Evolutionary conservation across 331 rosid genomes (phyloP).

Genomic region (Cucumis variabilis): DNA sequence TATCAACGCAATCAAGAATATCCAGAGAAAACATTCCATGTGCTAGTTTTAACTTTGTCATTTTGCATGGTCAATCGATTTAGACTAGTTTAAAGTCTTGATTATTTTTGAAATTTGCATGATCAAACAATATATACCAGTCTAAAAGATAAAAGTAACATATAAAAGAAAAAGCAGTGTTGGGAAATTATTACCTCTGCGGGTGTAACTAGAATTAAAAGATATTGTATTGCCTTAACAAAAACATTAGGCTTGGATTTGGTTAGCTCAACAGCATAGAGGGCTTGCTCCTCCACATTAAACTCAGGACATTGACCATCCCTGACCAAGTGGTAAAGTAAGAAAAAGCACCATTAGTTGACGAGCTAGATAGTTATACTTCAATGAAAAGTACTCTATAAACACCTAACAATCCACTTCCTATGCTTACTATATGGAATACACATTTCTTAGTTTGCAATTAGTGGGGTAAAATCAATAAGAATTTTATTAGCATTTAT

Average conservation of each 20-base stretch:
- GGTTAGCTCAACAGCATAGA: conserved; percentile 95
- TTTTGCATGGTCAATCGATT: too few relatives aligned
- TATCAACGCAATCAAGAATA: not conserved
- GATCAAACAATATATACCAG: conserved; percentile 9
- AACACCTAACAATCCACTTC: not conserved
- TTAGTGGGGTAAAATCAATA: not conserved
- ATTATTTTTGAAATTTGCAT: not conserved
- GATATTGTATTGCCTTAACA: conserved; percentile 93
- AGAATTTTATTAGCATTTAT: not conserved
- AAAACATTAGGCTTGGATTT: conserved; percentile 90
- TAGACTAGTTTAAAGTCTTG: too few relatives aligned
- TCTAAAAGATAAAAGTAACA: not conserved
- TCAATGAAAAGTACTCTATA: not conserved
- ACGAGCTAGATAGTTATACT: not conserved
- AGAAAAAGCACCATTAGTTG: not conserved
- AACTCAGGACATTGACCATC: conserved; percentile 98
- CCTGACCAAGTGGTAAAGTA: conserved; percentile 51
- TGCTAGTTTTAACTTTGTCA: not conserved
- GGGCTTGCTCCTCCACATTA: conserved; percentile 96
- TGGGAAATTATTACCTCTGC: conserved; percentile 69
- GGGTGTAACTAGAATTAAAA: conserved; percentile 86
- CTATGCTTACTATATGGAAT: not conserved
- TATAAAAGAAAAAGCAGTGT: conserved; percentile 31
- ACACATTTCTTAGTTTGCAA: not conserved
- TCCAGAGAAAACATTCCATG: conserved; percentile 1